Percentiles rank a stretch among this genome's conserved stretches.
phyloP scores from a whole-genome alignment of 768 basidiomycete genomes.

The Omphalotus guepiniiformis region DNA sequence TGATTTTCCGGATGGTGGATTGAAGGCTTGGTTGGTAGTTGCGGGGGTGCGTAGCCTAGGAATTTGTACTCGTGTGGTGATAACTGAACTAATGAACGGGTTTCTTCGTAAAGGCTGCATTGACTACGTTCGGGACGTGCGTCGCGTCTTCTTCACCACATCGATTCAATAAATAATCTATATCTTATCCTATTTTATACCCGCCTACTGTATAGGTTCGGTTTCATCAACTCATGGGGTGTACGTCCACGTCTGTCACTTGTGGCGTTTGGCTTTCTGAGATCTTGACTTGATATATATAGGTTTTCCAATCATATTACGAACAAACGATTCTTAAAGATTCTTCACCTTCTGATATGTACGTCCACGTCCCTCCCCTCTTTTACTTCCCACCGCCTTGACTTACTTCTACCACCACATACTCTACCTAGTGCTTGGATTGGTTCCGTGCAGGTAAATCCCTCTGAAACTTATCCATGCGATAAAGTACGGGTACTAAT shows the following conservation, averaged over 20 bases:
- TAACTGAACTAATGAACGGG: too few relatives aligned
- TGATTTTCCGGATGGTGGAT: slow-evolving; percentile 35
- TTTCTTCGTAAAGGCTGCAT: background rate
- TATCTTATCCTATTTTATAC: background rate
- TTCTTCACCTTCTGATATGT: slow-evolving; percentile 7
- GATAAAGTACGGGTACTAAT: too few relatives aligned
- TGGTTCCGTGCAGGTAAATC: slow-evolving; percentile 52
- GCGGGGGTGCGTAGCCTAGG: slow-evolving; percentile 31
- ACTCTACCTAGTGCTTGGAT: slow-evolving; percentile 47
- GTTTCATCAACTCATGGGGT: slow-evolving; percentile 45
- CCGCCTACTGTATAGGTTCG: slow-evolving; percentile 34
- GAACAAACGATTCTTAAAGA: background rate
- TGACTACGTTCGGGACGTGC: background rate
- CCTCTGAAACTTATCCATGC: too few relatives aligned
- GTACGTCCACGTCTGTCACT: slow-evolving; percentile 18
- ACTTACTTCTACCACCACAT: background rate
- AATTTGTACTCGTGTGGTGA: too few relatives aligned
- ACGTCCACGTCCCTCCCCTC: background rate
- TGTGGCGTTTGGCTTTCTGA: background rate
- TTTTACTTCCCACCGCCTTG: background rate
- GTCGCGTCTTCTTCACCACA: background rate
- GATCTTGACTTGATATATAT: background rate
- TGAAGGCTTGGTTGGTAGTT: slow-evolving; percentile 36
- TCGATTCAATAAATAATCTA: background rate
- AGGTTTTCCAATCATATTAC: slow-evolving; percentile 24